Evolutionary conservation across 2,329 filamentous ascomycete genomes (phyloP), one percentile per base, ranked within the genome.

Genomic region (Xylariaceae sp.): DNA sequence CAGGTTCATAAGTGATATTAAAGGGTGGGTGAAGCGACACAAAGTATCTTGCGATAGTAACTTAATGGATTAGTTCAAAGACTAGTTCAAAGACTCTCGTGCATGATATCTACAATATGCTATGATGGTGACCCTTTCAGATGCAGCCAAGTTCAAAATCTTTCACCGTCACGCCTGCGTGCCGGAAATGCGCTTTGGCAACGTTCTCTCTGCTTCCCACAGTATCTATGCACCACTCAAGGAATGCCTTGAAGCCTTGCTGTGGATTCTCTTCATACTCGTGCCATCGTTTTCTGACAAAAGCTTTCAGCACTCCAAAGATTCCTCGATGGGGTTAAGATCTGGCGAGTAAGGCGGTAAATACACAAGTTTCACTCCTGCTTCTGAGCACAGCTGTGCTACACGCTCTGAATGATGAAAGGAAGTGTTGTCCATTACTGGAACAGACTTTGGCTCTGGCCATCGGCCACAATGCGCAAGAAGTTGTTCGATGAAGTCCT

Each of bases 391-490:
- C 50, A 69, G 47, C 48, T 65, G 49, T 45, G 49, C 24, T 42
- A 69, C 58, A 18, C 53, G 36, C 4, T 62, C 55, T 29, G 49
- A 64, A 30, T 58, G 54, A 59, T 70, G 59, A 39, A 69, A 64
- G 23, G 60, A 64, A 21, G 62, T 62, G 59, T 69, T 69, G 44
- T 70, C 65, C 53, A 70, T 70, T 7, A 69, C 46, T 11, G 69
- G 59, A 18, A 70, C 65, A 18, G 65, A 70, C 24, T 67, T 66
- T 29, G 59, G 64, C 48, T 67, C 64, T 20, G 63, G 67, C 57
- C 58, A 70, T 44, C 45, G 61, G 33, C 63, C 53, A 49, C 59
- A 69, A 30, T 61, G 50, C 6, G 51, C 58, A 20, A 72, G 59
- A 7, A 70, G 61, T 56, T 68, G 59, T 51, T 65, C 57, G 36